Evolutionary conservation across 1,284 basidiomycete species (phyloP), one percentile per base, ranked within the genome.

Genomic region (Ceratobasidium sp.): DNA sequence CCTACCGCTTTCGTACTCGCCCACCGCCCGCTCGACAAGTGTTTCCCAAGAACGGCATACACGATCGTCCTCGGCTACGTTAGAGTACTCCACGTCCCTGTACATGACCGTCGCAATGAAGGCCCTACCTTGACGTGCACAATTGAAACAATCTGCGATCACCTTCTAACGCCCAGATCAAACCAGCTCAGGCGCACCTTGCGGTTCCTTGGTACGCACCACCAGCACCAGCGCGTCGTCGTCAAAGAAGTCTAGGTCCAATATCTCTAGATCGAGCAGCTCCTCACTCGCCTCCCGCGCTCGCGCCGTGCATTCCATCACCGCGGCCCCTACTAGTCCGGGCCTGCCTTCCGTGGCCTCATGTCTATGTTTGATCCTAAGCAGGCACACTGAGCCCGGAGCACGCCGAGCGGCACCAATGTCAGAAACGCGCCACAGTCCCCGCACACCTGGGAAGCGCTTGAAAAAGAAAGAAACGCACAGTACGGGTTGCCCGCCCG

Each of bases 181-280:
- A 37, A 61, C 54, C 61, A 34, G 48, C 46, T 48, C 37, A n/a
- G 19, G 53, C 66, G 41, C 80, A 88, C 86, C 83, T 77, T 82
- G 81, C 80, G 81, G 78, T 79, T 81, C 82, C 53, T 82, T 81
- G 76, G 80, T 79, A 79, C 83, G 85, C 82, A 87, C 89, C 75
- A 91, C 85, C 77, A 92, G 83, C 77, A 91, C 84, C 74, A 92
- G 79, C 79, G 81, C 84, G 80, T 89, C 86, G 79, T 92, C 89
- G 83, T 93, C 91, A 80, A 93, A 92, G 82, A 93, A 93, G 74
- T 91, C 89, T 71, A 84, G 85, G 79, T 90, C 89, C 78, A 92
- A 80, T 63, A 92, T 79, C 75, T 89, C 84, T 78, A 89, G 79
- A 53, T 54, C 63, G 49, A 59, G 54, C 29, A 41, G 37, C 54